These are phyloP conservation scores for Candida ascalaphidarum DNA, from an alignment of 805 yeast species.

Conservation along the genomic window DNA sequence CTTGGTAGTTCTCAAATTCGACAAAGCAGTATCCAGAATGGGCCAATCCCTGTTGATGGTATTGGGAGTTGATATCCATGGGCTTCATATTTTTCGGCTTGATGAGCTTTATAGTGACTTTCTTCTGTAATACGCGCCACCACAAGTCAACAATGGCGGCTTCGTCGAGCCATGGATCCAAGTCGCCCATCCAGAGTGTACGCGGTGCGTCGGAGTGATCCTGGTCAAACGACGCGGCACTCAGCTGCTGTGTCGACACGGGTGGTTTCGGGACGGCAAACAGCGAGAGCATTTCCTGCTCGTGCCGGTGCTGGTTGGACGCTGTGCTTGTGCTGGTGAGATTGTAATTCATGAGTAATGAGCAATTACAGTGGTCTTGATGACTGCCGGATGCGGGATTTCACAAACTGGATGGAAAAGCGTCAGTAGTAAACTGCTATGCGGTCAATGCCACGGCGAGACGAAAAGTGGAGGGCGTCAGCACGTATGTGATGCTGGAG, in stretches of 20 bases:
- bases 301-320: slow-evolving; percentile 35
- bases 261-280: slow-evolving; percentile 37
- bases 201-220: slow-evolving; percentile 40
- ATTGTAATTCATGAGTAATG: no score
- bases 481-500: no score
- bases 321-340: slow-evolving; percentile 20
- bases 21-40: slow-evolving; percentile 68
- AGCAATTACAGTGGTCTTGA: no score
- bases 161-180: slow-evolving; percentile 76
- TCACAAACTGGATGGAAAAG: no score
- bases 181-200: slow-evolving; percentile 85
- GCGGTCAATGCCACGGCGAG: no score
- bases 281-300: slow-evolving; percentile 30
- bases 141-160: slow-evolving; percentile 40
- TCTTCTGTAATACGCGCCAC: slow-evolving; percentile 49
- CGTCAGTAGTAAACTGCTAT: no score
- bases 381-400: no score
- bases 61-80: slow-evolving; percentile 5
- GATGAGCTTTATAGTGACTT: slow-evolving; percentile 61
- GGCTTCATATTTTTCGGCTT: slow-evolving; percentile 29
- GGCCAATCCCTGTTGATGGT: slow-evolving; percentile 14
- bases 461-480: no score
- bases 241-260: slow-evolving; percentile 27
- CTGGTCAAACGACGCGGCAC: slow-evolving; percentile 17
- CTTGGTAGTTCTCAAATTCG: slow-evolving; percentile 60